A percentile compares a stretch with the other conserved stretches of the same genome.
Evolutionary conservation across 192 early-diverging fungal genomes (phyloP).

Genomic region (Coemansia brasiliensis): DNA sequence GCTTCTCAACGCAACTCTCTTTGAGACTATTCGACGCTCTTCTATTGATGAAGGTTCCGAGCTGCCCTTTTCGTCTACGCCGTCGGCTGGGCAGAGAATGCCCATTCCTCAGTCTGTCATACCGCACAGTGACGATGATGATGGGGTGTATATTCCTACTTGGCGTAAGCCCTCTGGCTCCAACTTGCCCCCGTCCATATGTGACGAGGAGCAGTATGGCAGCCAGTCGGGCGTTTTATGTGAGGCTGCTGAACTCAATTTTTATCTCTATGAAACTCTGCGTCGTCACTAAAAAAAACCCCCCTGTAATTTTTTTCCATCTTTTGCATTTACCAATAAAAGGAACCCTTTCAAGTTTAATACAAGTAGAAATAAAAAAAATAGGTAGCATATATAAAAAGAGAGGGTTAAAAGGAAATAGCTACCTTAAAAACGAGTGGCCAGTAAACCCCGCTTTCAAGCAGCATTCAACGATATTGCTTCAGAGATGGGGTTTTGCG

Average conservation of each 20-base stretch:
- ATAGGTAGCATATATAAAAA: neutral
- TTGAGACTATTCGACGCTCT: constrained; percentile 47
- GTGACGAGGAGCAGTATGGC: constrained; percentile 29
- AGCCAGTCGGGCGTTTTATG: constrained; percentile 38
- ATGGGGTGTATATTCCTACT: constrained; percentile 49
- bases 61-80: neutral
- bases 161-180: constrained; percentile 29
- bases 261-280: constrained; percentile 53
- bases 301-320: constrained; percentile 4
- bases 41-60: neutral
- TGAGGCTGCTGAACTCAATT: constrained; percentile 52
- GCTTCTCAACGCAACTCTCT: constrained; percentile 46
- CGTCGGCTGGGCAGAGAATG: neutral
- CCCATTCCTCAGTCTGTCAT: neutral
- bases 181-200: constrained; percentile 16
- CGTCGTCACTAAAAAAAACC: constrained; percentile 16
- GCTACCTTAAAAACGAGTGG: neutral
- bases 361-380: neutral
- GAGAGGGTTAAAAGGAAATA: neutral
- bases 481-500: constrained; percentile 47
- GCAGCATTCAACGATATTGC: constrained; percentile 15
- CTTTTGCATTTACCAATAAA: neutral
- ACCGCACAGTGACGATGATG: constrained; percentile 7
- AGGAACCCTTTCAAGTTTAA: neutral
- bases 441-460: no score